phyloP scores from a whole-genome alignment of 306 rosid genomes.

The Notholithocarpus densiflorus region DNA sequence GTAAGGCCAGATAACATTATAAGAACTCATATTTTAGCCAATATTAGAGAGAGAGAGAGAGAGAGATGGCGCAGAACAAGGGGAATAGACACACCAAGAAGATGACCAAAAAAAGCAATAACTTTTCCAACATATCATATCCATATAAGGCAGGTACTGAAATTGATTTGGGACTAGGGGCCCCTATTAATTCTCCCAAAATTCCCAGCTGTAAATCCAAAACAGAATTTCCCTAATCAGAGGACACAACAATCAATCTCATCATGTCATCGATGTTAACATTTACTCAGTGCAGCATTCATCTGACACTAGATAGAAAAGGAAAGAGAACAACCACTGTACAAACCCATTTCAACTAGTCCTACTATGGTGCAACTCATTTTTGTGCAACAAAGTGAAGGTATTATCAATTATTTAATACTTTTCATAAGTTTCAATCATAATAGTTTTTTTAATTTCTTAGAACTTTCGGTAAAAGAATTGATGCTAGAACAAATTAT shows the following conservation, averaged over 20 bases:
- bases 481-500: too few relatives aligned
- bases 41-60: not conserved
- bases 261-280: not conserved
- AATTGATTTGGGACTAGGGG: not conserved
- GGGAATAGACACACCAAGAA: not conserved
- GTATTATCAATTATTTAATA: not conserved
- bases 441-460: too few relatives aligned
- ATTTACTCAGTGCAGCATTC: not conserved
- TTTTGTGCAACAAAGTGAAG: not conserved
- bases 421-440: too few relatives aligned
- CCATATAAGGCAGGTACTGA: not conserved
- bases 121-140: not conserved
- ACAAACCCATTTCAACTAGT: not conserved
- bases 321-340: not conserved
- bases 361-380: not conserved
- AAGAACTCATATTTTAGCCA: constrained; percentile 2
- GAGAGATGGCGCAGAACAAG: not conserved
- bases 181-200: not conserved
- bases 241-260: not conserved
- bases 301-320: not conserved
- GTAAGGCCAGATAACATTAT: not conserved
- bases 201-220: not conserved
- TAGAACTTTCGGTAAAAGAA: too few relatives aligned
- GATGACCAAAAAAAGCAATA: not conserved
- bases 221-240: not conserved